Conservation (phyloP, 352 stramenopile species). For the Pythium rhizo-oryzae region DNA sequence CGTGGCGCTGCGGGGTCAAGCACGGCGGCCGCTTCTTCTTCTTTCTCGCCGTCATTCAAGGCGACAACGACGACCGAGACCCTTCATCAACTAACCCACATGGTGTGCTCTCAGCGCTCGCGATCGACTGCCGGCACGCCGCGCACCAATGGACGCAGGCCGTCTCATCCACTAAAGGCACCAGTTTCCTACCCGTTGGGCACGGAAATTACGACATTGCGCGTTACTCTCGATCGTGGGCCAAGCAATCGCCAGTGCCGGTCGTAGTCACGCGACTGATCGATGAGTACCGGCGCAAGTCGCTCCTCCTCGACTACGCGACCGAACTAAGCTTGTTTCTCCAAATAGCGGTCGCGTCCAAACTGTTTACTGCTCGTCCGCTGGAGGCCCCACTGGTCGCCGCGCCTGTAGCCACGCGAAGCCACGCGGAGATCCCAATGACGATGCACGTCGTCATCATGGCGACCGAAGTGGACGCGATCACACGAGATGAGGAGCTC, state of each 20-base stretch:
- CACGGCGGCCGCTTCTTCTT: conserved; percentile 22
- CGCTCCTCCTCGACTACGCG: background rate
- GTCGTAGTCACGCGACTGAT: background rate
- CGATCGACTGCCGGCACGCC: conserved; percentile 6
- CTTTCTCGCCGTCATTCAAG: conserved; percentile 7
- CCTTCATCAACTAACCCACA: background rate
- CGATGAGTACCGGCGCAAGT: background rate
- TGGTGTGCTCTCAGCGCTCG: background rate
- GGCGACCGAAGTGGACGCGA: background rate
- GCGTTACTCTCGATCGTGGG: conserved; percentile 14
- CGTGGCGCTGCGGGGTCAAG: conserved; percentile 26
- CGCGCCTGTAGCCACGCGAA: background rate
- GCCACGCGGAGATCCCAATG: background rate
- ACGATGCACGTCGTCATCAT: conserved; percentile 9
- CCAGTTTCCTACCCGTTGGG: background rate
- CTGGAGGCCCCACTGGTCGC: too few species aligned
- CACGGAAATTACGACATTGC: background rate
- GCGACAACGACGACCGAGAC: background rate
- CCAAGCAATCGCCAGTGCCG: background rate
- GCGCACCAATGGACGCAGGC: conserved; percentile 5
- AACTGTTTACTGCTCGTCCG: background rate
- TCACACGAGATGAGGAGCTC: background rate
- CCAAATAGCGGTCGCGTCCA: background rate
- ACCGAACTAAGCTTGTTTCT: conserved; percentile 1
- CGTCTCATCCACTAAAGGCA: background rate